Base-by-base conservation (phyloP, 75 land plant genomes). In the Ceratopteris richardii region DNA sequence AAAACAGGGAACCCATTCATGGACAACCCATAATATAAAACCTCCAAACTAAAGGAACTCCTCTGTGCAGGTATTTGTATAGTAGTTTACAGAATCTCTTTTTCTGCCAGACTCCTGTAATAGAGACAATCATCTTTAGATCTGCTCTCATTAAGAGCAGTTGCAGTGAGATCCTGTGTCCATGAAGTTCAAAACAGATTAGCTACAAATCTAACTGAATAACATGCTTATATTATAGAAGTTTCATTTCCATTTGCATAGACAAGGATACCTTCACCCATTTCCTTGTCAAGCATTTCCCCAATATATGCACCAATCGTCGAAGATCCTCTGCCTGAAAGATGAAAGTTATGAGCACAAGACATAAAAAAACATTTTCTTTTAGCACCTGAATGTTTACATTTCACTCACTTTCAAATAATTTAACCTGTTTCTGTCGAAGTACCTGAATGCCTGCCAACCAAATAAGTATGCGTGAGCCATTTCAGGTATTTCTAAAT, bases 291-390 rank as follows among this genome's bases (percentile, higher is more conserved):
- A 80, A 83, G 56, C 72, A 89, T 51, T 82, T 90, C 47, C 97
- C 92, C 67, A 95, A 60, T 54, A 55, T 74, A 63, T 90, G 96
- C 43, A 95, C 37, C 22, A 95, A 74, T 63, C 74, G 65, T 58
- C 97, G 81, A 71, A 95, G 31, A 75, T 87, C 99, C 39, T 95
- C 97, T 14, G 88, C 83, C 99, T 95, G 98, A 7, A 28, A 42
- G 29, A 26, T 1, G 53, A 57, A 14, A 13, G 17, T n/a, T 66
- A 27, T 63, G 50, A 1, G n/a, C 50, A 27, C n/a, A 62, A n/a
- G 17, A 13, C 18, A 20, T 7, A 7, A 14, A 18, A 0, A 66
- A 10, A 58, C 27, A 23, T 23, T 4, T 0, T 26, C 51, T 39
- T 29, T 27, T 14, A 31, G 24, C 7, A 18, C 9, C 18, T 36